Evolutionary conservation across 805 yeast genomes (phyloP).

Genomic region (Kuraishia cidri): DNA sequence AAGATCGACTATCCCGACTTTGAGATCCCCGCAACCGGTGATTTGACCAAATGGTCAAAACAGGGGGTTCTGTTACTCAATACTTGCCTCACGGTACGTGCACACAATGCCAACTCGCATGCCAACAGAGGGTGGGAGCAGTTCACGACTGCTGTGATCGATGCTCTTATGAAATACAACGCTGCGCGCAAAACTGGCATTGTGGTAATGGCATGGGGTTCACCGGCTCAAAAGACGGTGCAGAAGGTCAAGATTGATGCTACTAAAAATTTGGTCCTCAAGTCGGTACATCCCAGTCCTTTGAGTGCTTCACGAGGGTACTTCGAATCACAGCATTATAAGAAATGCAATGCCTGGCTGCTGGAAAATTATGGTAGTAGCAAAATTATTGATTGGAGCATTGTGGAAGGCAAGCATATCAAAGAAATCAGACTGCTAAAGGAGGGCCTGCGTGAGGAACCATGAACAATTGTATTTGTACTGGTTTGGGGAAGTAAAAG

Average conservation of each 20-base stretch:
- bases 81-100: conserved; percentile 84
- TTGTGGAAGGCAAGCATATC: conserved; percentile 1
- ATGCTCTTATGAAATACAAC: conserved; percentile 38
- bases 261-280: conserved; percentile 40
- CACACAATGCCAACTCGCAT: conserved; percentile 91
- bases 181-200: conserved; percentile 39
- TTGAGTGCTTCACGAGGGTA: conserved; percentile 84
- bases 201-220: conserved; percentile 59
- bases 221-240: conserved; percentile 31
- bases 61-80: conserved; percentile 85
- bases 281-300: conserved; percentile 92
- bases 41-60: conserved; percentile 74
- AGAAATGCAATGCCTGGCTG: conserved; percentile 73
- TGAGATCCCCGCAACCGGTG: conserved; percentile 50
- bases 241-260: conserved; percentile 15
- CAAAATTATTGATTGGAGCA: conserved; percentile 15
- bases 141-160: conserved; percentile 70
- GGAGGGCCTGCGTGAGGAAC: not conserved
- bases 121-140: conserved; percentile 87
- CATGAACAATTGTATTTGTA: too few species aligned
- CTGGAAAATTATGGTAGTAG: conserved; percentile 23
- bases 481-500: too few species aligned
- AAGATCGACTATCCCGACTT: conserved; percentile 63
- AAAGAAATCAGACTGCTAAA: not conserved
- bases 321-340: conserved; percentile 70